Evolutionary conservation across 345 rosid genomes (phyloP).

Genomic region (Chamaenerion angustifolium): DNA sequence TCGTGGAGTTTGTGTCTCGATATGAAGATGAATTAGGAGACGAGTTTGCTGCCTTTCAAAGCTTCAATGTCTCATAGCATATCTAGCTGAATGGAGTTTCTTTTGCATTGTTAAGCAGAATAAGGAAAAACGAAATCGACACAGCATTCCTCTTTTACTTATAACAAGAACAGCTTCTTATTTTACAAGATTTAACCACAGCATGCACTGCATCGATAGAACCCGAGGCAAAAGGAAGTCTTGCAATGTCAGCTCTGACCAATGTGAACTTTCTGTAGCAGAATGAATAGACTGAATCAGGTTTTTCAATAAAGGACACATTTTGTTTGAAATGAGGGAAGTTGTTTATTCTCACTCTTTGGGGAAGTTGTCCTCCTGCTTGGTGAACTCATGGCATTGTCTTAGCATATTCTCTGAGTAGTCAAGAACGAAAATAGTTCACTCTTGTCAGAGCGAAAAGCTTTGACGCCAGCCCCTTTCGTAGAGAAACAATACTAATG

Average conservation of each 20-base stretch:
- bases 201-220: conserved; percentile 76
- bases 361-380: conserved; percentile 52
- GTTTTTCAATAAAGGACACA: background rate
- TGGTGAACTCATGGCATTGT: conserved; percentile 56
- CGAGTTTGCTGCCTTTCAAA: background rate
- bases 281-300: background rate
- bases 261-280: conserved; percentile 44
- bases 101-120: background rate
- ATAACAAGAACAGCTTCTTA: too few species aligned
- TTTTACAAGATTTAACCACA: too few species aligned
- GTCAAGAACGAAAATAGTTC: conserved; percentile 62
- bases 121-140: too few species aligned
- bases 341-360: conserved; percentile 35
- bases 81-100: background rate
- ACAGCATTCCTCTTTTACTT: too few species aligned
- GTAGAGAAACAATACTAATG: conserved; percentile 51
- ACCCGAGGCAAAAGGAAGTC: conserved; percentile 65
- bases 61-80: background rate
- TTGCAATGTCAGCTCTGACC: conserved; percentile 79
- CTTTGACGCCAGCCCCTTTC: conserved; percentile 95
- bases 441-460: conserved; percentile 36
- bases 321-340: background rate
- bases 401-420: conserved; percentile 81
- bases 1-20: background rate
- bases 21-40: background rate